Evolutionary conservation across 805 yeast genomes (phyloP).

Genomic region (Schwanniomyces sp.): DNA sequence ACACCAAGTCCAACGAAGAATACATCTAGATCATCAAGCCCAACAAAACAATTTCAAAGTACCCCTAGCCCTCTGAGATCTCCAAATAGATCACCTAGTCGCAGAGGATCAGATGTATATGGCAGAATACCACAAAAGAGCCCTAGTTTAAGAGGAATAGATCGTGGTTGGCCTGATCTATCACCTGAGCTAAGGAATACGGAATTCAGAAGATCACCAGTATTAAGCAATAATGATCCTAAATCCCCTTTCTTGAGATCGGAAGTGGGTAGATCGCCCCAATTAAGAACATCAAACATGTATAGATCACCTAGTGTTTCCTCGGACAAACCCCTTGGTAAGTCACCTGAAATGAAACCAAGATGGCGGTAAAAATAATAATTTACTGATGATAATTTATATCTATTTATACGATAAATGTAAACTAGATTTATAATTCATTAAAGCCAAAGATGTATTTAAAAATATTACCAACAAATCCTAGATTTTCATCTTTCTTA

Average conservation of each 20-base stretch:
- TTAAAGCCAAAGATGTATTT: constrained; percentile 44
- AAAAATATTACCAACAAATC: constrained; percentile 30
- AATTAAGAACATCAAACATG: not conserved
- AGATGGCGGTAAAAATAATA: constrained; percentile 6
- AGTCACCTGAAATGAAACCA: constrained; percentile 1
- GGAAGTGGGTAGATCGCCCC: not conserved
- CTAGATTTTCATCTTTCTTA: constrained; percentile 28
- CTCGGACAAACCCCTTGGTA: not conserved
- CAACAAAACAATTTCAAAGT: not conserved
- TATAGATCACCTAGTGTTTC: constrained; percentile 8
- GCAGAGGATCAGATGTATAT: constrained; percentile 1
- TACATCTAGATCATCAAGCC: not conserved
- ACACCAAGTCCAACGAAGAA: not conserved
- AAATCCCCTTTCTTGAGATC: not conserved
- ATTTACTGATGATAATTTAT: not conserved
- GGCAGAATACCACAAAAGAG: not conserved
- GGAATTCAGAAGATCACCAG: not conserved
- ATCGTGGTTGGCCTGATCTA: not conserved
- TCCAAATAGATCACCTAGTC: constrained; percentile 11
- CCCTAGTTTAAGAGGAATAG: not conserved
- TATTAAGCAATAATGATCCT: not conserved
- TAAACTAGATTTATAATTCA: constrained; percentile 27
- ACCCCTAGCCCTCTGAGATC: not conserved
- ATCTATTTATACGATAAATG: not conserved
- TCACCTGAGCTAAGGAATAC: not conserved